These are phyloP conservation scores for Capronia coronata DNA, from an alignment of 2,329 filamentous ascomycete genomes.

Conservation along the genomic window DNA sequence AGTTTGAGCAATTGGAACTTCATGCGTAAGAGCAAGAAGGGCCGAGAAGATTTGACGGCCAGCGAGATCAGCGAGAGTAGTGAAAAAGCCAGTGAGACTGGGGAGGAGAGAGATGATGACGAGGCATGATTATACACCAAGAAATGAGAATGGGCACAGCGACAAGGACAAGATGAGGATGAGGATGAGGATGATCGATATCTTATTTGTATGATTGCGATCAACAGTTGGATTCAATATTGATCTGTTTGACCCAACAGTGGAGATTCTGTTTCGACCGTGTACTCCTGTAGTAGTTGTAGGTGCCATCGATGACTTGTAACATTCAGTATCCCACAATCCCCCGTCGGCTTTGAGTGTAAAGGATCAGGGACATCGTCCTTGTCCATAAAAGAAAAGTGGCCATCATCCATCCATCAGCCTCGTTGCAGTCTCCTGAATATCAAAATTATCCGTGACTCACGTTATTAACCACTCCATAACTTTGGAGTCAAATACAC, in stretches of 20 bases:
- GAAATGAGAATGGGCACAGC: neutral
- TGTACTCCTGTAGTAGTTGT: no score
- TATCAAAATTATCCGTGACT: neutral
- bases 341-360: no score
- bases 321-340: no score
- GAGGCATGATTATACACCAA: slow-evolving; percentile 23
- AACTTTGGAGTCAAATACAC: no score
- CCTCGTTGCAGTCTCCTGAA: no score
- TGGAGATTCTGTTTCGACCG: no score
- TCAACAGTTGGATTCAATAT: neutral
- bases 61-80: slow-evolving; percentile 37
- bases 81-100: slow-evolving; percentile 40
- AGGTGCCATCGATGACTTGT: no score
- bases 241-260: neutral
- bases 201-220: neutral
- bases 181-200: neutral
- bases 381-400: no score
- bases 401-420: no score
- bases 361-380: no score
- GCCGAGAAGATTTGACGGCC: slow-evolving; percentile 25
- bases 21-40: slow-evolving; percentile 38
- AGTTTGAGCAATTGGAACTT: slow-evolving; percentile 42
- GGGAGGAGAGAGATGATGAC: slow-evolving; percentile 39
- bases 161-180: neutral
- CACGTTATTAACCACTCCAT: no score